A percentile compares a stretch with the other conserved stretches of the same genome.
These are phyloP conservation scores for Globisporangium megalacanthum DNA, from an alignment of 352 stramenopile genomes.

Conservation along the genomic window DNA sequence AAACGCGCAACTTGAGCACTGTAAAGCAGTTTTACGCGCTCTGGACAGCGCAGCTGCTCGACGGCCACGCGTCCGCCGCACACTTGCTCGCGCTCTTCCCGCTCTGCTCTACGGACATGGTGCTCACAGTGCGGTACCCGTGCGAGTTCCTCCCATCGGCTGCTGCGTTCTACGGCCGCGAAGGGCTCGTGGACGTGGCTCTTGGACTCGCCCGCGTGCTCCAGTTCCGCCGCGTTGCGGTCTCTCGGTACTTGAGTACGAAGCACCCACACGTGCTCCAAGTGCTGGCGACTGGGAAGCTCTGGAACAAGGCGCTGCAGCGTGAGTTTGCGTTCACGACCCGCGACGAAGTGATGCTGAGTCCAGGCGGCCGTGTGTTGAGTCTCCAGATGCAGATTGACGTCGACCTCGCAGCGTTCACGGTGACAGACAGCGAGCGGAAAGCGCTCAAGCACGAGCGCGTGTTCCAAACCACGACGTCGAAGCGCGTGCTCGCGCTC, in stretches of 20 bases:
- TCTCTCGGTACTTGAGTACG: slow-evolving; percentile 70
- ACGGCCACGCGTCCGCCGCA: slow-evolving; percentile 41
- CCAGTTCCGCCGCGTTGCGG: slow-evolving; percentile 61
- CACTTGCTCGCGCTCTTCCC: slow-evolving; percentile 76
- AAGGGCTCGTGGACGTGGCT: slow-evolving; percentile 77
- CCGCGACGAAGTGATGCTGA: slow-evolving; percentile 74
- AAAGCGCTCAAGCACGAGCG: slow-evolving; percentile 64
- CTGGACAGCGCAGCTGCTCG: slow-evolving; percentile 70
- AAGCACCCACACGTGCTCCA: slow-evolving; percentile 81
- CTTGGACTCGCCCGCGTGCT: slow-evolving; percentile 70
- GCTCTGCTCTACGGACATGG: slow-evolving; percentile 78
- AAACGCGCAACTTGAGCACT: slow-evolving; percentile 72
- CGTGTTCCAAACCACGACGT: slow-evolving; percentile 61
- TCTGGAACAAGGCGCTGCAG: slow-evolving; percentile 79
- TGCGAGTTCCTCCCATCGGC: slow-evolving; percentile 75
- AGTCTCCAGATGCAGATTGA: slow-evolving; percentile 84
- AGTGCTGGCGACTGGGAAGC: slow-evolving; percentile 61
- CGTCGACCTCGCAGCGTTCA: slow-evolving; percentile 73
- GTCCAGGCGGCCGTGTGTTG: slow-evolving; percentile 67
- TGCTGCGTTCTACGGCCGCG: slow-evolving; percentile 63
- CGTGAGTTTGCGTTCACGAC: slow-evolving; percentile 80
- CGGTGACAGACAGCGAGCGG: slow-evolving; percentile 67
- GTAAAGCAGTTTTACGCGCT: slow-evolving; percentile 83
- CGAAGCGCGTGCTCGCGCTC: slow-evolving; percentile 78
- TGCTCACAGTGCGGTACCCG: slow-evolving; percentile 68